Base-by-base conservation (phyloP, 305 asterid genomes). In the Lippia alba region DNA sequence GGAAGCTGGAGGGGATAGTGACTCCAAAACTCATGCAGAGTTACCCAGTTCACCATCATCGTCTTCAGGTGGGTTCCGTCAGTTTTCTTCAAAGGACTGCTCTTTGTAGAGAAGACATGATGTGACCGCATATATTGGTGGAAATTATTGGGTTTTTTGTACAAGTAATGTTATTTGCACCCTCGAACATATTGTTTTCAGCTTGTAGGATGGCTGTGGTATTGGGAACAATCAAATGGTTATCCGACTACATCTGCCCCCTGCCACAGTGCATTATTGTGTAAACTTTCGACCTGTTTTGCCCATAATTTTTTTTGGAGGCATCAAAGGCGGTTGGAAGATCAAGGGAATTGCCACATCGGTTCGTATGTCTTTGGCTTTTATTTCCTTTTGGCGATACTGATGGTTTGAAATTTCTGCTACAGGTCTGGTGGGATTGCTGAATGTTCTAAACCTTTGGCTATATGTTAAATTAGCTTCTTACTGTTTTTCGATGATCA, bases 41-140 rank as follows among this genome's bases (percentile, higher is more conserved):
- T 79, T 85, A 79, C 94, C 96, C 81, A 81, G 82, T 88, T 90
- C 92, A 82, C 97, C 97, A 80, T 85, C 88, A 80, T 86, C 88
- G 51, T 85, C 97, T 86, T 92, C 98, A 92, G 99, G 99, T 95
- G 96, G 99, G 99, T 95, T 92, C 96, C 84, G 86, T 95, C 96
- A 84, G 91, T 82, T 91, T 85, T 90, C 97, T 84, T 92, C 99
- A 84, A 89, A 85, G 99, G 99, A 92, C 91, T 94, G 95, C 85
- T 91, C 96, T 91, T 85, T 89, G 93, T 94, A 87, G 96, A 82
- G 99, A 91, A 81, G 97, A 81, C 92, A 89, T 94, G 97, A 89
- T 91, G 90, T 91, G 96, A 88, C 88, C 83, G 80, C 86, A 79
- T 94, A 75, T 86, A 84, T 78, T 86, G 98, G 90, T 87, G 96